Conservation (phyloP, 192 early-diverging fungal genomes). For the Rhizophagus clarus region DNA sequence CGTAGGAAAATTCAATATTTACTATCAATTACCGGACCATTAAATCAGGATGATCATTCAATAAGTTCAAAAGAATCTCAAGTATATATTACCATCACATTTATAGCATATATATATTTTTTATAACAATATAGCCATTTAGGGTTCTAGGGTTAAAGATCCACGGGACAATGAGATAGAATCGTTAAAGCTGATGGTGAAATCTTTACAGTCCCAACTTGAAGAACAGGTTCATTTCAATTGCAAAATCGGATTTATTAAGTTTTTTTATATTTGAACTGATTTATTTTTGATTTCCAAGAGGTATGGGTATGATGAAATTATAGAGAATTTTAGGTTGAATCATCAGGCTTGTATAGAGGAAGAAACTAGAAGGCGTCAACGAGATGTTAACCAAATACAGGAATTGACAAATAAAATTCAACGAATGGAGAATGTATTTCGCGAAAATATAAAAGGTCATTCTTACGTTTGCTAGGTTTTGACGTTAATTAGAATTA, state of each 20-base stretch:
- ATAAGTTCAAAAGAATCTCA: not conserved
- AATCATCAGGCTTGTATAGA: constrained; percentile 47
- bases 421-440: constrained; percentile 44
- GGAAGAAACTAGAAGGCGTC: constrained; percentile 47
- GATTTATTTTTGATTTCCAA: constrained; percentile 19
- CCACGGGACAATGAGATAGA: constrained; percentile 2
- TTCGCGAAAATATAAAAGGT: constrained; percentile 20
- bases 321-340: constrained; percentile 42
- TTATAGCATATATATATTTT: too few relatives aligned
- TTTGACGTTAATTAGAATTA: constrained; percentile 26
- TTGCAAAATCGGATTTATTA: not conserved
- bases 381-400: constrained; percentile 48
- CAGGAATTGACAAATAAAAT: constrained; percentile 44
- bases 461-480: constrained; percentile 46
- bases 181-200: constrained; percentile 7
- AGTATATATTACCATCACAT: too few relatives aligned
- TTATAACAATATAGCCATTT: too few relatives aligned
- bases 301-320: constrained; percentile 48
- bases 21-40: constrained; percentile 13
- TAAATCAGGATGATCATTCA: not conserved
- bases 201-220: constrained; percentile 28
- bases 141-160: not conserved
- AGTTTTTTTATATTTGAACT: not conserved
- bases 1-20: constrained; percentile 24
- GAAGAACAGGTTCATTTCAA: constrained; percentile 28